Evolutionary conservation across 176 grass and related monocot genomes (phyloP), one percentile per base, ranked within the genome.

Genomic region (Tillandsia fasciculata): DNA sequence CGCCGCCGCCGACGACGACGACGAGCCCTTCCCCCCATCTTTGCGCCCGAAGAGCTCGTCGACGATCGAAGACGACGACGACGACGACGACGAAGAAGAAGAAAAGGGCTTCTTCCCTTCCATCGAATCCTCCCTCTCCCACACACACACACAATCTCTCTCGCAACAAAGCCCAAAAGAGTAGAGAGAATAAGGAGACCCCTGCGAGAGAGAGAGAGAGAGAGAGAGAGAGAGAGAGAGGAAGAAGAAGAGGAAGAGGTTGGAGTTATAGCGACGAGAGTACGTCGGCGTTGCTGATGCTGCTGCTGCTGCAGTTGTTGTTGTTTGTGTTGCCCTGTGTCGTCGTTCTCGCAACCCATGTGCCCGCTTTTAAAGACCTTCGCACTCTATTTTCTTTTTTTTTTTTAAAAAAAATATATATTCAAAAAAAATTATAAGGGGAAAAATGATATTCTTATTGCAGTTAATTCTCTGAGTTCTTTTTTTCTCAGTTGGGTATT

Each of bases 361-460:
- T 70, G 72, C 72, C 74, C 66, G 75, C 75, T 73, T 85, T 88
- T 82, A 88, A 88, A 88, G 82, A 72, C 56, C 48, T 33, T 11
- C 2, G 70, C 6, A 1, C 4, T 1, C 33, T 8, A 42, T 42
- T 42, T 42, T 42, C 5, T 42, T 42, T 42, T 42, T 42, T 42
- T 42, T 42, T 42, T 42, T 42, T 8, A 61, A 20, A 59, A 22
- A n/a, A 61, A 18, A 18, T 9, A 23, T 20, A 20, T 61, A 61
- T 61, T 15, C 56, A 61, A 18, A 61, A 61, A 57, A 23, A 61
- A 8, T 20, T 20, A 15, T 1, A 6, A 61, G 56, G 33, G 33
- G 4, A 7, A 42, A 42, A 2, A 42, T 42, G 7, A 42, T 7
- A 42, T 42, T 42, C 33, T 42, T 42, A 42, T 42, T 42, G 33